Evolutionary conservation across 192 early-diverging fungal species (phyloP), one percentile per base, ranked within the genome.

Genomic region (Polychytrium aggregatum): DNA sequence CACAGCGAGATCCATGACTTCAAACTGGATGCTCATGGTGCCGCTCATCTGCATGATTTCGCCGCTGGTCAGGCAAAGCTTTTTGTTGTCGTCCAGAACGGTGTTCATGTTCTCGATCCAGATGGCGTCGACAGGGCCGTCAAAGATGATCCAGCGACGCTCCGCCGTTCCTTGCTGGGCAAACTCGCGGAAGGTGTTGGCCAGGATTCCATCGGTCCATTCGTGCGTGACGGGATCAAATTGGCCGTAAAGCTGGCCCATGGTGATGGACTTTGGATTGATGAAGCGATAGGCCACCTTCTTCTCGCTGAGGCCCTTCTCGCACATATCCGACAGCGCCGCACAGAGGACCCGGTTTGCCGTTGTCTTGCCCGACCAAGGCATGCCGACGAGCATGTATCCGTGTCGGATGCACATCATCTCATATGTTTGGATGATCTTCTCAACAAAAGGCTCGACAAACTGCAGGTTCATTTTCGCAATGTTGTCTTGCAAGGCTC

Each of bases 101-200:
- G 73, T 79, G 54, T 76, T 76, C 76, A 79, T 78, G 52, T 79
- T 79, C 53, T 79, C 76, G 48, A 79, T 79, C 76, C 76, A 79
- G 27, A 79, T 69, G 13, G 76, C 76, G 40, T 79, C 76, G 30
- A 79, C 76, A 0, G 76, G 76, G 18, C 76, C 76, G 43, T 79
- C 76, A 55, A 79, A 79, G 25, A 79, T 71, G 25, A 75, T 74
- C 76, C 76, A 79, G 24, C 64, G 70, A 40, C 72, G 37, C 45
- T 79, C 76, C 0, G 57, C 46, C 13, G 56, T 65, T 20, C 68
- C 68, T 51, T 73, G 64, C 8, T 44, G 31, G 20, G 72, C 76
- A 55, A 70, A 75, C 25, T 60, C 50, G 11, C 76, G 53, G 50
- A 77, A 75, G 6, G 63, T 63, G 37, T 78, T 77, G 24, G 71